Percentiles rank a stretch among this genome's conserved stretches.
Conservation (phyloP, 2,329 filamentous ascomycete genomes). For the Corinectria fuckeliana region DNA sequence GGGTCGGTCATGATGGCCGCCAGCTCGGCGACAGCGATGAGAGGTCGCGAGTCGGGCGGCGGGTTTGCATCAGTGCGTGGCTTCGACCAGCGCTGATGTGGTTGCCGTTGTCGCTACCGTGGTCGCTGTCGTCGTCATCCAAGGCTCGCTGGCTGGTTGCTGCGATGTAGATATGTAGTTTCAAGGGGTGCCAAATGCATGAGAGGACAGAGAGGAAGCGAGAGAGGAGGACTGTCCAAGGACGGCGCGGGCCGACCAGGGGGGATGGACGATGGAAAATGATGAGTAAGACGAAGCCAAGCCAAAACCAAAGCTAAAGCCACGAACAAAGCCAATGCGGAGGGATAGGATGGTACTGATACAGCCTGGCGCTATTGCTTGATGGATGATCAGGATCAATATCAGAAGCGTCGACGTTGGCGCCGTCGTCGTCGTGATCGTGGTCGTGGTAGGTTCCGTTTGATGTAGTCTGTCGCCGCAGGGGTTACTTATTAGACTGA, state of each 20-base stretch:
- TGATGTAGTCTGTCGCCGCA: conserved; percentile 7
- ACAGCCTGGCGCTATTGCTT: neutral
- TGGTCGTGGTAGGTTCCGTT: neutral
- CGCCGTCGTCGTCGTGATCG: neutral
- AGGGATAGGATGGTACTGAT: neutral
- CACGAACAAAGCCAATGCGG: too few relatives aligned
- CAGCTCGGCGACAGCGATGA: conserved; percentile 42
- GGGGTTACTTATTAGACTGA: too few relatives aligned
- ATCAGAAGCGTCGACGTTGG: neutral
- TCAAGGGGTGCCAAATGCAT: conserved; percentile 11
- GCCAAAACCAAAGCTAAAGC: conserved; percentile 8
- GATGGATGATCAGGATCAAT: neutral
- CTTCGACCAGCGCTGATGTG: conserved; percentile 18
- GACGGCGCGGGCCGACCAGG: conserved; percentile 21
- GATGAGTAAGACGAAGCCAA: conserved; percentile 25
- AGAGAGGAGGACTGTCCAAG: conserved; percentile 17
- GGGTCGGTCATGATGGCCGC: conserved; percentile 47
- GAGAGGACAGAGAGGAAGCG: conserved; percentile 25
- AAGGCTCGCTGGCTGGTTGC: conserved; percentile 6
- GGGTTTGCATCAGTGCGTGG: conserved; percentile 44
- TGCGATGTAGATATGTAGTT: conserved; percentile 19
- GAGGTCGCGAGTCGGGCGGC: conserved; percentile 37
- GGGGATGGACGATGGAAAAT: conserved; percentile 2
- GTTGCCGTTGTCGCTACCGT: conserved; percentile 15
- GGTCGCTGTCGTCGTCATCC: conserved; percentile 29